Percentiles rank a stretch among this genome's conserved stretches.
Evolutionary conservation across 2,329 filamentous ascomycete species (phyloP).

Genomic region (Neofusicoccum ribis): DNA sequence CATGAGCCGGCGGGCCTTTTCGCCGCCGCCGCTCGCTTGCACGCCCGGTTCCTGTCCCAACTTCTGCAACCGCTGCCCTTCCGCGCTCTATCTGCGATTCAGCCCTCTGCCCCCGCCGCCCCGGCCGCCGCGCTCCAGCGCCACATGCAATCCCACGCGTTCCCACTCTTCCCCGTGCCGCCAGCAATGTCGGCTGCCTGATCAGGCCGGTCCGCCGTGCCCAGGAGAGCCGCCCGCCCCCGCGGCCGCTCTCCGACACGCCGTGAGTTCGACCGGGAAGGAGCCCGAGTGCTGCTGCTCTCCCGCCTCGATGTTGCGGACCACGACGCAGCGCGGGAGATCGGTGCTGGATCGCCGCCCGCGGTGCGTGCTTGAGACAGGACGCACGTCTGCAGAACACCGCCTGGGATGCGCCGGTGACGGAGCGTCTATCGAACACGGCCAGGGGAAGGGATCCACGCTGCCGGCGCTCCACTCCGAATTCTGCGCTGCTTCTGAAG

Average conservation of each 20-base stretch:
- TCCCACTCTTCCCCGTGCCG: not conserved
- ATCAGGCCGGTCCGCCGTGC: not conserved
- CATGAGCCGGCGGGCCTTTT: not conserved
- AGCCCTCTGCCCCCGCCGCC: not conserved
- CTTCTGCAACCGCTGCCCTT: not conserved
- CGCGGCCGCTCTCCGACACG: not conserved
- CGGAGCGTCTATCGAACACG: not conserved
- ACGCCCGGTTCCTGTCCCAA: not conserved
- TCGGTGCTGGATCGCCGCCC: conserved; percentile 2
- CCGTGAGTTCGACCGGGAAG: not conserved
- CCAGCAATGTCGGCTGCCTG: not conserved
- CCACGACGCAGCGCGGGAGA: not conserved
- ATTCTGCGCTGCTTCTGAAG: too few relatives aligned
- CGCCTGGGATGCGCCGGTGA: too few relatives aligned
- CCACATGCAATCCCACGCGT: not conserved
- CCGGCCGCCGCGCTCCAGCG: too few relatives aligned
- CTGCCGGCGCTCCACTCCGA: too few relatives aligned
- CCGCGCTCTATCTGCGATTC: conserved; percentile 9
- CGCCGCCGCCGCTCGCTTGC: not conserved
- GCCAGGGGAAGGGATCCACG: not conserved
- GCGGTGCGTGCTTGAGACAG: not conserved
- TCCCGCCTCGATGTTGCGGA: not conserved
- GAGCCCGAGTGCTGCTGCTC: not conserved
- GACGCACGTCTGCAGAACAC: not conserved
- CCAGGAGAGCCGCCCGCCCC: not conserved